Conservation (phyloP, 2,329 filamentous ascomycete species). For the Immersiporthe knoxdaviesiana region DNA sequence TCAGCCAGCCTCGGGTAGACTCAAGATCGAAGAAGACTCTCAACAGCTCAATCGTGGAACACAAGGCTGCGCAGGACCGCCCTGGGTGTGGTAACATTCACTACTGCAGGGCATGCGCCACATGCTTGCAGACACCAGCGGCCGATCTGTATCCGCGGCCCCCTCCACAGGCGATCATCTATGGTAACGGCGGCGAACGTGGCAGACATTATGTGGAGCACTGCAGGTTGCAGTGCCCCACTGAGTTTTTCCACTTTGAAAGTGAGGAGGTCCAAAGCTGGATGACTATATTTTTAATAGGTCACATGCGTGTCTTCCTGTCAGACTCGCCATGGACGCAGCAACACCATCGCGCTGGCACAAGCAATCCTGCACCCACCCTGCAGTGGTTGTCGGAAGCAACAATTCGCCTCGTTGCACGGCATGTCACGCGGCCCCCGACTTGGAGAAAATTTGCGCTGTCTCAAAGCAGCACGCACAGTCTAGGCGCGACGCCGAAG, state of each 20-base stretch:
- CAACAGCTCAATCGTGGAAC: neutral
- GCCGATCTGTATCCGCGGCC: neutral
- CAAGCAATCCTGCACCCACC: neutral
- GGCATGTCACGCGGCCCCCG: neutral
- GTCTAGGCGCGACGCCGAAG: neutral
- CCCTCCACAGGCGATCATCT: neutral
- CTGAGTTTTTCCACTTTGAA: neutral
- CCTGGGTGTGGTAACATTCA: no score
- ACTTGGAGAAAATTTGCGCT: neutral
- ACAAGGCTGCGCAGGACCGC: no score
- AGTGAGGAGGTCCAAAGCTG: neutral
- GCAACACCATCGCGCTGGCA: neutral
- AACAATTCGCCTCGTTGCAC: neutral
- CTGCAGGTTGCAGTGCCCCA: neutral
- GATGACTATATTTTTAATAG: no score
- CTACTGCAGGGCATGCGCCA: no score
- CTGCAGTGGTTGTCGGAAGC: neutral
- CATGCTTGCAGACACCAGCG: neutral
- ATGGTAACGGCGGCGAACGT: no score
- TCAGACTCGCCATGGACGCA: neutral
- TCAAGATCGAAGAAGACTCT: no score
- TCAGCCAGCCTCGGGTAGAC: no score
- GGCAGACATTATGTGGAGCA: neutral
- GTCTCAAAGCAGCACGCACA: neutral
- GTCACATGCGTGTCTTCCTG: no score